Evolutionary conservation across 495 filamentous ascomycete species (phyloP).

Genomic region (Hyphodiscus hymeniophilus): DNA sequence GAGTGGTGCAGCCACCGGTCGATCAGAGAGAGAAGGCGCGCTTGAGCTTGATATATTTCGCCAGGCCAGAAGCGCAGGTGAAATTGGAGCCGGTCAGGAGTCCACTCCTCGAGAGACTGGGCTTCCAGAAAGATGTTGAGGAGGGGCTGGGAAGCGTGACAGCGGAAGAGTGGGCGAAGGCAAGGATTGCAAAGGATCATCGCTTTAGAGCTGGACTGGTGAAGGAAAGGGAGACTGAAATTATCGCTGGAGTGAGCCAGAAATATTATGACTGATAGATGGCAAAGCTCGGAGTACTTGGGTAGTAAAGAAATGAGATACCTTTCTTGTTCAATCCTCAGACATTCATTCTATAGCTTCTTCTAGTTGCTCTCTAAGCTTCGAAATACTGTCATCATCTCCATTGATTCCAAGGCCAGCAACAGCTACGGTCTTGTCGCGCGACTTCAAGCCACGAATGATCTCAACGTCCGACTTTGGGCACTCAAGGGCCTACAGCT

Average conservation of each 20-base stretch:
- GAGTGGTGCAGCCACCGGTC: constrained; percentile 24
- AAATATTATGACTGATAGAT: constrained; percentile 26
- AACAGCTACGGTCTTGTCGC: constrained; percentile 50
- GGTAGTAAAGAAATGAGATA: too few relatives aligned
- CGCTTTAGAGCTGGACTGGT: constrained; percentile 24
- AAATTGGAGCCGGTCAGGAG: constrained; percentile 34
- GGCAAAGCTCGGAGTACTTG: too few relatives aligned
- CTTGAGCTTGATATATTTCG: constrained; percentile 38
- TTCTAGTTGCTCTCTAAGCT: constrained; percentile 8
- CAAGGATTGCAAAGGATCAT: constrained; percentile 28
- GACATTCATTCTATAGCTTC: neutral
- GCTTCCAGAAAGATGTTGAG: constrained; percentile 32
- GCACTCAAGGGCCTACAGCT: constrained; percentile 41
- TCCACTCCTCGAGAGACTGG: constrained; percentile 39
- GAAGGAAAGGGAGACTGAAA: constrained; percentile 25
- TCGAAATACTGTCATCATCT: constrained; percentile 11
- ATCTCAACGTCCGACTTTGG: constrained; percentile 58
- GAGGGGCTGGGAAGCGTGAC: constrained; percentile 19
- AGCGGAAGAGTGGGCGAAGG: constrained; percentile 26
- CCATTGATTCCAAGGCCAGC: constrained; percentile 13
- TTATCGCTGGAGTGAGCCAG: constrained; percentile 26
- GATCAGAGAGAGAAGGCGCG: neutral
- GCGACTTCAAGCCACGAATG: constrained; percentile 51
- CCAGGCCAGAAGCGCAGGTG: constrained; percentile 31
- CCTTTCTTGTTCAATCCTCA: too few relatives aligned